Conservation (phyloP, 345 rosid genomes). For the Turritis glabra region DNA sequence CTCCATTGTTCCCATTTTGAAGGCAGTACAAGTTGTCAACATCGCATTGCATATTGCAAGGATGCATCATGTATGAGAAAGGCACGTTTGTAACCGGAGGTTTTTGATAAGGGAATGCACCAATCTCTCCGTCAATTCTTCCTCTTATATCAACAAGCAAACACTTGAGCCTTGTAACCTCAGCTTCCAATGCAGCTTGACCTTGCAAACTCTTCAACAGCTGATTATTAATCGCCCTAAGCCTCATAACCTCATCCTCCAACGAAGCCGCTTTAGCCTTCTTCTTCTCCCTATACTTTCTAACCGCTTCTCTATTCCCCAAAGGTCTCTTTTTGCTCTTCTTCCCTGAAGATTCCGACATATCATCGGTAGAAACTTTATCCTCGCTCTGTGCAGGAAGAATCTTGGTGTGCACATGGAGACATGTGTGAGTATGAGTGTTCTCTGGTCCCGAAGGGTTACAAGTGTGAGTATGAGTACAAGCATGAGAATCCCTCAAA, state of each 20-base stretch:
- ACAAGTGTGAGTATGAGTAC: constrained; percentile 94
- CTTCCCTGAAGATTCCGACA: constrained; percentile 61
- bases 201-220: constrained; percentile 82
- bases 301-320: constrained; percentile 90
- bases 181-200: constrained; percentile 88
- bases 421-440: constrained; percentile 90
- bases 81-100: constrained; percentile 40
- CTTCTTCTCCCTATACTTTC: constrained; percentile 96
- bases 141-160: constrained; percentile 94
- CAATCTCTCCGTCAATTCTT: constrained; percentile 95
- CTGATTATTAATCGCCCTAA: constrained; percentile 81
- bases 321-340: constrained; percentile 67
- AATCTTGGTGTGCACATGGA: constrained; percentile 85
- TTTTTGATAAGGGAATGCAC: constrained; percentile 89
- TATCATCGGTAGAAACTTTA: constrained; percentile 65
- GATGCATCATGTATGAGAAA: constrained; percentile 59
- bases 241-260: constrained; percentile 73
- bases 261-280: constrained; percentile 88
- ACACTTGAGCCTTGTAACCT: constrained; percentile 88
- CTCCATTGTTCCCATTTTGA: constrained; percentile 57
- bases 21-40: constrained; percentile 63
- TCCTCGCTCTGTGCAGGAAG: constrained; percentile 60
- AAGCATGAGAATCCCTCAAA: constrained; percentile 69
- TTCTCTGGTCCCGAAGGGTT: constrained; percentile 95
- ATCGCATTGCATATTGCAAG: constrained; percentile 73